A percentile compares a stretch with the other conserved stretches of the same genome.
Evolutionary conservation across 2,329 filamentous ascomycete species (phyloP).

Genomic region (Scytalidium lignicola): DNA sequence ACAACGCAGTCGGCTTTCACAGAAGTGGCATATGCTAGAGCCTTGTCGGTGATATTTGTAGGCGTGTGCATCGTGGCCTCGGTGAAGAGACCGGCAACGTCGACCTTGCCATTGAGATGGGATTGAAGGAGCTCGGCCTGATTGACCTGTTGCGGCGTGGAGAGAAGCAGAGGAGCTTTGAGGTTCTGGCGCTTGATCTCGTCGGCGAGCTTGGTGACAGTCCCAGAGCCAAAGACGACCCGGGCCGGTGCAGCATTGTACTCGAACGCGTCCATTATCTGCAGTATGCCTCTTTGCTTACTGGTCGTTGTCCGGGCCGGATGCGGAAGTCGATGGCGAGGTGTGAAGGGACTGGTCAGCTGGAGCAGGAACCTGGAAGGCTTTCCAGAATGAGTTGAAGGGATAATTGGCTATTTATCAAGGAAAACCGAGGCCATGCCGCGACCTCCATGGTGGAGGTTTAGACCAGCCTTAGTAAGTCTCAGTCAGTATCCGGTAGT

Average conservation of each 20-base stretch:
- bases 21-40: constrained; percentile 40
- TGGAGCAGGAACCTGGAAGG: background rate
- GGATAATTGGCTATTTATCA: background rate
- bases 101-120: constrained; percentile 38
- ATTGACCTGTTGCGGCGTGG: constrained; percentile 43
- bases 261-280: constrained; percentile 46
- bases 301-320: too few relatives aligned
- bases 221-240: constrained; percentile 52
- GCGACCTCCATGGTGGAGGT: background rate
- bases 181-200: constrained; percentile 41
- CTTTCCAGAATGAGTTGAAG: background rate
- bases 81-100: constrained; percentile 41
- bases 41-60: constrained; percentile 49
- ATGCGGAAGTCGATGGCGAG: too few relatives aligned
- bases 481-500: background rate
- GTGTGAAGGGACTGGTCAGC: background rate
- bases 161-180: constrained; percentile 49
- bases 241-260: constrained; percentile 49
- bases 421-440: background rate
- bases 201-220: constrained; percentile 40
- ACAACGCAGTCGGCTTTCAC: constrained; percentile 48
- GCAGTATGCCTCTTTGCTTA: background rate
- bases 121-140: constrained; percentile 40
- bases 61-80: constrained; percentile 61
- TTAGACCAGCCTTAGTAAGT: background rate